Evolutionary conservation across 202 grass and related monocot species (phyloP).

Genomic region (Zoysia matrella): DNA sequence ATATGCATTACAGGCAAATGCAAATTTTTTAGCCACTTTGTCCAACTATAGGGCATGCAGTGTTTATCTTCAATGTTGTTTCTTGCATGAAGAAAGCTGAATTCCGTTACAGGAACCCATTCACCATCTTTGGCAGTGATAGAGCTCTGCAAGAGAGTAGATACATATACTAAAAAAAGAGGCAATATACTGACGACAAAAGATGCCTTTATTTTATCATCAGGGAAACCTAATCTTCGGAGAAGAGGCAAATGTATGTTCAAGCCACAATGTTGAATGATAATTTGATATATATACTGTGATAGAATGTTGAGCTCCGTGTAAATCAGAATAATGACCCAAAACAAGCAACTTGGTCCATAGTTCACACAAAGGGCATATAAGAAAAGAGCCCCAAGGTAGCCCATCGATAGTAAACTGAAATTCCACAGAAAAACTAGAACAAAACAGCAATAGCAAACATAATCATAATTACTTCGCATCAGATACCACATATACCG

Average conservation of each 20-base stretch:
- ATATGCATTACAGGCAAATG: slow-evolving; percentile 68
- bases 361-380: slow-evolving; percentile 98
- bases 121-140: slow-evolving; percentile 98
- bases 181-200: slow-evolving; percentile 92
- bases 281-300: slow-evolving; percentile 98
- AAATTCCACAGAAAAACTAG: slow-evolving; percentile 97
- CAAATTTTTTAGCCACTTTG: slow-evolving; percentile 56
- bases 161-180: slow-evolving; percentile 96
- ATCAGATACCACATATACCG: slow-evolving; percentile 90
- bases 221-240: slow-evolving; percentile 90
- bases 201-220: slow-evolving; percentile 87
- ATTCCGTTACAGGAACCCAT: slow-evolving; percentile 90
- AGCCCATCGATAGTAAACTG: slow-evolving; percentile 95
- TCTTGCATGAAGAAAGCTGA: slow-evolving; percentile 74
- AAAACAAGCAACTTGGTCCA: slow-evolving; percentile 90
- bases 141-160: slow-evolving; percentile 91
- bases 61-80: slow-evolving; percentile 65
- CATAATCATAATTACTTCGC: slow-evolving; percentile 96
- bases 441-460: slow-evolving; percentile 97
- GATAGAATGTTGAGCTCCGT: slow-evolving; percentile 92
- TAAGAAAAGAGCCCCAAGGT: slow-evolving; percentile 91
- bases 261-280: slow-evolving; percentile 96
- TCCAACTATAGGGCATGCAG: slow-evolving; percentile 50
- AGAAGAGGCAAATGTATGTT: slow-evolving; percentile 74
- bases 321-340: slow-evolving; percentile 95